Base-by-base conservation (phyloP, 805 yeast genomes). In the Pichia ethanolica region DNA sequence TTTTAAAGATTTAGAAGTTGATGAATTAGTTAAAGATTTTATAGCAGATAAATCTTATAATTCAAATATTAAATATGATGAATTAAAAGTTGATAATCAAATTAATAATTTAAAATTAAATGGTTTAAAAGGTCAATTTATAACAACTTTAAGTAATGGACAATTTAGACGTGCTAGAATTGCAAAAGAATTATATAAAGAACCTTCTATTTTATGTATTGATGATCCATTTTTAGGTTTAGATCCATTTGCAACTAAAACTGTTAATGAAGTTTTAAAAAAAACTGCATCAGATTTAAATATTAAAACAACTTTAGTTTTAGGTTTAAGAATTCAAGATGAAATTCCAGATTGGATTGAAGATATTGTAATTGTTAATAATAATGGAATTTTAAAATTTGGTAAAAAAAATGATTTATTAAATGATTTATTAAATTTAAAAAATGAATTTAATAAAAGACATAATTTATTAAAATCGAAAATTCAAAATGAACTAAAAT, bases 221-320 rank as follows among this genome's bases (percentile, higher is more conserved):
- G 98, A 93, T 64, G 98, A 93, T 59, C 97, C 97, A 9, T 91
- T 89, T 58, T 65, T 93, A 39, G 99, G 98, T 0, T 71, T 91
- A 14, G 99, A 91, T 59, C 93, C 96, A 0, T 61, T 65, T 1
- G 90, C 95, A 11, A 71, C 87, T 0, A 52, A 65, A 1, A 66
- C 75, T 7, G 87, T 91, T 20, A 78, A 88, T 14, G 59, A 68
- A 0, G 77, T 83, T 0, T 67, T 88, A 46, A 47, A 60, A 33
- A 51, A 64, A 3, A 53, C 59, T 3, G 48, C 59, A 9, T 25
- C n/a, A 5, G 48, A 49, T 35, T 12, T 44, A 2, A 12, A 45
- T 6, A 39, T 45, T 27, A 52, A 56, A n/a, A 82, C 85, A 1
- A 68, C 80, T 30, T 73, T 88, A 7, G 78, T 89, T 6, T 59